These are phyloP conservation scores for Alisma plantagoaquatica DNA, from an alignment of 106 monocot genomes.

Conservation along the genomic window DNA sequence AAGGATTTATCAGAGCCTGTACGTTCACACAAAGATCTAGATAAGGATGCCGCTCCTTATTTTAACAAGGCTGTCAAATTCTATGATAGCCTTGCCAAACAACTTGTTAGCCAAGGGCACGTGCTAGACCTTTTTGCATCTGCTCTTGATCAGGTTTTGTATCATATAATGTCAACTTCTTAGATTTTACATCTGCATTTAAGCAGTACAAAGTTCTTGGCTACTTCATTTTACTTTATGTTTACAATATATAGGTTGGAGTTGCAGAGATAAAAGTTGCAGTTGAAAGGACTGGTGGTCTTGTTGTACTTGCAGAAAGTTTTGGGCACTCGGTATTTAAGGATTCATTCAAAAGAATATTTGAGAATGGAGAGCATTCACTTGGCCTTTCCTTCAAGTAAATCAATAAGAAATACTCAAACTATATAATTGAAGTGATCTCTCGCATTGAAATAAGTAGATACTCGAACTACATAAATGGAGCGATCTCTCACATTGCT, in stretches of 20 bases:
- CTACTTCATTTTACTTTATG: not conserved
- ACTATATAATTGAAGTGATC: too few species aligned
- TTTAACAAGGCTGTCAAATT: slow-evolving; percentile 96
- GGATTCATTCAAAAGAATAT: slow-evolving; percentile 89
- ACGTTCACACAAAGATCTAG: slow-evolving; percentile 97
- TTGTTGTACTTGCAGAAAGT: slow-evolving; percentile 96
- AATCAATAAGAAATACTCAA: slow-evolving; percentile 16
- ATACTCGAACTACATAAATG: too few species aligned
- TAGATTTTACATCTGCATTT: not conserved
- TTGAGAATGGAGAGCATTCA: slow-evolving; percentile 81
- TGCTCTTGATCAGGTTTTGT: slow-evolving; percentile 88
- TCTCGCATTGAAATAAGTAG: too few species aligned
- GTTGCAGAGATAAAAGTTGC: slow-evolving; percentile 97
- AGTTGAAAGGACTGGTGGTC: slow-evolving; percentile 95
- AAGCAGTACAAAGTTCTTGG: not conserved
- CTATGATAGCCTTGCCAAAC: slow-evolving; percentile 88
- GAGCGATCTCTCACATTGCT: too few species aligned
- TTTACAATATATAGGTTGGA: slow-evolving; percentile 62
- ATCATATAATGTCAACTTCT: too few species aligned
- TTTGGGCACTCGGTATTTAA: slow-evolving; percentile 97
- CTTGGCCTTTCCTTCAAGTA: slow-evolving; percentile 99
- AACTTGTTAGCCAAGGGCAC: slow-evolving; percentile 93
- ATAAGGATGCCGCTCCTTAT: slow-evolving; percentile 90
- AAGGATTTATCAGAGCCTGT: slow-evolving; percentile 94
- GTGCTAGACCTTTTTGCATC: slow-evolving; percentile 96